Conservation (phyloP, 176 grass and related monocot genomes). For the Oryza meridionalis region DNA sequence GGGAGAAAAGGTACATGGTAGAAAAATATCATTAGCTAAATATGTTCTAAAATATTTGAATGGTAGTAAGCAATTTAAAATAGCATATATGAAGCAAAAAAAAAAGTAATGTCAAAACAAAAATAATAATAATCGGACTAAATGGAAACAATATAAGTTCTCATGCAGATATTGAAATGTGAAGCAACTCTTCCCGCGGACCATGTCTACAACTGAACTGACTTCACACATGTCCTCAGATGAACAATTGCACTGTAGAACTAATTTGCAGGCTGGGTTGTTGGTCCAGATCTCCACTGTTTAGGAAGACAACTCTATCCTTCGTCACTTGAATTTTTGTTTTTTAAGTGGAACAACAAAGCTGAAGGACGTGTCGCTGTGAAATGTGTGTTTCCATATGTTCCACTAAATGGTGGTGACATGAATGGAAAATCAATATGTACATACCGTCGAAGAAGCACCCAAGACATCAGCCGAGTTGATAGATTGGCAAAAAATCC, state of each 20-base stretch:
- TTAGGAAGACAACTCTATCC: neutral
- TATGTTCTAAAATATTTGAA: neutral
- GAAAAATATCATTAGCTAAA: conserved; percentile 17
- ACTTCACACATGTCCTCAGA: neutral
- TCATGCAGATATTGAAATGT: neutral
- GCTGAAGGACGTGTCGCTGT: neutral
- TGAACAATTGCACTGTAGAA: conserved; percentile 3
- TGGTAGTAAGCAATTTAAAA: conserved; percentile 11
- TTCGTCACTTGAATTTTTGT: neutral
- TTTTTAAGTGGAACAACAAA: conserved; percentile 2
- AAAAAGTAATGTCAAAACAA: neutral
- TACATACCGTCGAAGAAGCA: conserved; percentile 55
- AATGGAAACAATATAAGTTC: neutral
- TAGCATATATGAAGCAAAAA: neutral
- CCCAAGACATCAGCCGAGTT: conserved; percentile 62
- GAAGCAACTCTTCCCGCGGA: conserved; percentile 16
- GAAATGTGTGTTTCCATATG: conserved; percentile 6
- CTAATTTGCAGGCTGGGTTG: neutral
- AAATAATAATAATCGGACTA: neutral
- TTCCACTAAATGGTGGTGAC: neutral
- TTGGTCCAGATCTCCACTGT: neutral
- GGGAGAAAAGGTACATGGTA: neutral
- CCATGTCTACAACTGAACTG: conserved; percentile 5
- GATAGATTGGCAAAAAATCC: conserved; percentile 58
- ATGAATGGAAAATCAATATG: neutral